Evolutionary conservation across 805 yeast genomes (phyloP), one percentile per base, ranked within the genome.

Genomic region (Ogataea minuta): DNA sequence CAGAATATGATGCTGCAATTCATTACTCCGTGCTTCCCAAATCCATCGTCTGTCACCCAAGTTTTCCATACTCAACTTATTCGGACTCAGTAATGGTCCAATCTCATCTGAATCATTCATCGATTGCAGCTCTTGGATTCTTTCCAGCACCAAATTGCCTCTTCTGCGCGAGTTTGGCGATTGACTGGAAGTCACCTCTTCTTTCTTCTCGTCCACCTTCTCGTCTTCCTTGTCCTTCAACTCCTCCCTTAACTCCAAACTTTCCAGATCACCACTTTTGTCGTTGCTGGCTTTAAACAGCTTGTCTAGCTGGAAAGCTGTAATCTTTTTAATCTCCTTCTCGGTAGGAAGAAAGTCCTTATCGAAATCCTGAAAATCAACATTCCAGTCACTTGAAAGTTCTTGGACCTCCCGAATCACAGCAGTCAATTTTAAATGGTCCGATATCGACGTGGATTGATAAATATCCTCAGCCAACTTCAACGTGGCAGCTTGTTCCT

Each of bases 241-340:
- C 58, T 23, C 49, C 44, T 38, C 53, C 20, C 12, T 29, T 36
- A 30, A n/a, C 20, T 24, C 36, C 29, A 32, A 25, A 24, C 36
- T 32, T 7, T 42, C 49, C 29, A 11, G 43, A 31, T 52, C 54
- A 2, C 30, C 34, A 15, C 41, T 45, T 15, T 70, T 72, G 32
- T 46, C 53, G 19, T 31, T 34, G 19, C 38, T 44, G 16, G 59
- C 89, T 53, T 76, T 63, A 49, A 91, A 80, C 34, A 90, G 70
- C 49, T 81, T 84, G 44, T 81, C 78, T 53, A 91, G 66, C 56
- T 91, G 98, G 51, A 82, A 81, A 4, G 95, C 84, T 2, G 99
- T 90, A 30, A 93, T 85, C 46, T 87, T 72, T 4, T 95, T 81
- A 49, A 93, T 85, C 70, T 93, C 99, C 53, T 82, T 86, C 59